Evolutionary conservation across 2,329 filamentous ascomycete genomes (phyloP).

Genomic region (Pestalotiopsis sp.): DNA sequence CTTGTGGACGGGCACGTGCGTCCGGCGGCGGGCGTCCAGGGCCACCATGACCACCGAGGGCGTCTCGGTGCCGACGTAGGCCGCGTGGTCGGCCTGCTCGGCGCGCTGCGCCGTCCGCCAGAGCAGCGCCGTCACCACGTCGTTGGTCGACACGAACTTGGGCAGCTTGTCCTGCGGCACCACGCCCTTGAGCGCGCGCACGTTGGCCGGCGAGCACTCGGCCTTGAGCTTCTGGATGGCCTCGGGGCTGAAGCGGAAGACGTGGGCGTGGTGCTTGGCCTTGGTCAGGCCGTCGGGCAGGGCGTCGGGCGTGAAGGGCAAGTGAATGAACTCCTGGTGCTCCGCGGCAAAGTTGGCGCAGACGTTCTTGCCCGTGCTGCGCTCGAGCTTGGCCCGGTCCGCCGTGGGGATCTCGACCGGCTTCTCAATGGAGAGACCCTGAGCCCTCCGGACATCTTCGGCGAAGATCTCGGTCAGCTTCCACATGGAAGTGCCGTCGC

Average conservation of each 20-base stretch:
- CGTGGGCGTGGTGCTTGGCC: slow-evolving; percentile 22
- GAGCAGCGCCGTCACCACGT: slow-evolving; percentile 12
- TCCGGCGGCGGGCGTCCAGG: slow-evolving; percentile 35
- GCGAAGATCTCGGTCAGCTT: slow-evolving; percentile 35
- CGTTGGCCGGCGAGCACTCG: slow-evolving; percentile 8
- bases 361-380: slow-evolving; percentile 1
- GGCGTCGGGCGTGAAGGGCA: slow-evolving; percentile 29
- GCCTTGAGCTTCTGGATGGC: slow-evolving; percentile 23
- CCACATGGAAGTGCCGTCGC: slow-evolving; percentile 33
- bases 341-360: slow-evolving; percentile 23
- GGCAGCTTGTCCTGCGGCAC: slow-evolving; percentile 1
- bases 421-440: slow-evolving; percentile 19
- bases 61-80: background rate
- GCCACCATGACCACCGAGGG: slow-evolving; percentile 38
- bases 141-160: slow-evolving; percentile 12
- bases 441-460: slow-evolving; percentile 34
- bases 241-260: slow-evolving; percentile 22
- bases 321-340: slow-evolving; percentile 33
- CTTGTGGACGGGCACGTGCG: slow-evolving; percentile 34
- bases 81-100: slow-evolving; percentile 6
- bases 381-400: background rate
- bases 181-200: background rate
- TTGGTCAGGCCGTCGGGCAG: slow-evolving; percentile 34
- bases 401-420: background rate
- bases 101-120: slow-evolving; percentile 8